Percentiles rank a stretch among this genome's conserved stretches.
Evolutionary conservation across 2,329 filamentous ascomycete genomes (phyloP).

Genomic region (Claviceps cyperi): DNA sequence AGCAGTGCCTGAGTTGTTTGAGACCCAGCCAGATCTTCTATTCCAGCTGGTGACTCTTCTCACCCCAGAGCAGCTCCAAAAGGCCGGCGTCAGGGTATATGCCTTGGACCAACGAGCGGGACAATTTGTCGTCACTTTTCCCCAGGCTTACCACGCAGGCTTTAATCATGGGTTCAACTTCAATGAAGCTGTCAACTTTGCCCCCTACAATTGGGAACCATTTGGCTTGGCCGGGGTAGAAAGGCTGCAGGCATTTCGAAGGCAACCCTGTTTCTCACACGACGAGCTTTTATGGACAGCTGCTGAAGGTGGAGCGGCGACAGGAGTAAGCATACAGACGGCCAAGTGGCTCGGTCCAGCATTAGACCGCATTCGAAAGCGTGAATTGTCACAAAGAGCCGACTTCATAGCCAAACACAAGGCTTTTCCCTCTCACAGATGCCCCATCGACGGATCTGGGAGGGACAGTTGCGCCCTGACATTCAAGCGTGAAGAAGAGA

Average conservation of each 20-base stretch:
- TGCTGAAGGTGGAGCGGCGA: conserved; percentile 58
- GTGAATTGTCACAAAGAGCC: conserved; percentile 55
- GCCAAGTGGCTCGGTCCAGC: conserved; percentile 92
- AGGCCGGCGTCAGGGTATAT: conserved; percentile 84
- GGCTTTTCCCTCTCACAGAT: conserved; percentile 37
- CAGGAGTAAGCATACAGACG: conserved; percentile 59
- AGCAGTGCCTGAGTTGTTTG: conserved; percentile 89
- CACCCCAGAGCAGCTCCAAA: conserved; percentile 82
- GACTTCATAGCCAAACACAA: conserved; percentile 54
- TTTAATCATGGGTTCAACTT: conserved; percentile 99
- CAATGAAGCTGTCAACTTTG: conserved; percentile 98
- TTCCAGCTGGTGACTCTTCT: conserved; percentile 96
- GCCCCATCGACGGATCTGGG: conserved; percentile 28
- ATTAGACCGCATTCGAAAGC: conserved; percentile 59
- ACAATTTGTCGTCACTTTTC: conserved; percentile 92
- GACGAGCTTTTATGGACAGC: conserved; percentile 90
- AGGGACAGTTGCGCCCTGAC: conserved; percentile 42
- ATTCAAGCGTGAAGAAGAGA: conserved; percentile 53
- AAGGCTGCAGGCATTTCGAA: conserved; percentile 70
- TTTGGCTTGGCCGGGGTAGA: conserved; percentile 78
- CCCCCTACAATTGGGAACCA: conserved; percentile 87
- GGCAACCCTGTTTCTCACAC: conserved; percentile 93
- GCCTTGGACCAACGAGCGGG: conserved; percentile 92
- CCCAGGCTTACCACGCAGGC: conserved; percentile 90
- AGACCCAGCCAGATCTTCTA: conserved; percentile 87